These are phyloP conservation scores for Monilinia vaccinii-corymbosi DNA, from an alignment of 2,329 filamentous ascomycete species.

Conservation along the genomic window DNA sequence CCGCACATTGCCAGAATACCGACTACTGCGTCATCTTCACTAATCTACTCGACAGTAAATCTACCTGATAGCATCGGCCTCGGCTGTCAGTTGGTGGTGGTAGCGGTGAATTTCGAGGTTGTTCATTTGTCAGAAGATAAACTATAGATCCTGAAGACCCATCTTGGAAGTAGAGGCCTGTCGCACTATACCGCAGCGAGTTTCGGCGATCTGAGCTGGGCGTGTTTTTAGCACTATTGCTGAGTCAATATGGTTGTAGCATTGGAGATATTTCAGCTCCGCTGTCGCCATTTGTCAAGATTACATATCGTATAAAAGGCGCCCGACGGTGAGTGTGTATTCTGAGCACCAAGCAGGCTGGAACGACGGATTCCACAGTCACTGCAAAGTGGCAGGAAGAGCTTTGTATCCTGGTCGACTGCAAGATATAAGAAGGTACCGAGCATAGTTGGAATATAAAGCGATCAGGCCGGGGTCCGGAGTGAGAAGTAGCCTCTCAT, in stretches of 20 bases:
- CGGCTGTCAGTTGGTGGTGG: not conserved
- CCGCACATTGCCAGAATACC: not conserved
- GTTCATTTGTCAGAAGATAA: not conserved
- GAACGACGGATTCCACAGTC: slow-evolving; percentile 37
- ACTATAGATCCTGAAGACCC: not conserved
- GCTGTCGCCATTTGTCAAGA: no score
- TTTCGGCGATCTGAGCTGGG: not conserved
- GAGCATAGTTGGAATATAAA: slow-evolving; percentile 33
- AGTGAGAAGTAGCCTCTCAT: slow-evolving; percentile 22
- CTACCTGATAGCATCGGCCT: not conserved
- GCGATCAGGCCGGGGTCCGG: slow-evolving; percentile 18
- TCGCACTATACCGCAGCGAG: not conserved
- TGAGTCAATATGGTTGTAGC: no score
- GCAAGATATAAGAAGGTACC: slow-evolving; percentile 33
- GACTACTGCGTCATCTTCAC: not conserved
- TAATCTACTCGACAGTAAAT: not conserved
- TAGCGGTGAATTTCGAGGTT: not conserved
- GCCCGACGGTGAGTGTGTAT: slow-evolving; percentile 40
- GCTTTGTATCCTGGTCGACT: slow-evolving; percentile 23
- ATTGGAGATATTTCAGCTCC: no score
- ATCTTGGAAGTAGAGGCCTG: not conserved
- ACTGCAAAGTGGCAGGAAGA: slow-evolving; percentile 37
- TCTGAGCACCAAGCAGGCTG: slow-evolving; percentile 38
- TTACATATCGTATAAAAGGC: no score
- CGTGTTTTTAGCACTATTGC: no score